Conservation (phyloP, 2,329 filamentous ascomycete genomes). For the Penicillium sp. region DNA sequence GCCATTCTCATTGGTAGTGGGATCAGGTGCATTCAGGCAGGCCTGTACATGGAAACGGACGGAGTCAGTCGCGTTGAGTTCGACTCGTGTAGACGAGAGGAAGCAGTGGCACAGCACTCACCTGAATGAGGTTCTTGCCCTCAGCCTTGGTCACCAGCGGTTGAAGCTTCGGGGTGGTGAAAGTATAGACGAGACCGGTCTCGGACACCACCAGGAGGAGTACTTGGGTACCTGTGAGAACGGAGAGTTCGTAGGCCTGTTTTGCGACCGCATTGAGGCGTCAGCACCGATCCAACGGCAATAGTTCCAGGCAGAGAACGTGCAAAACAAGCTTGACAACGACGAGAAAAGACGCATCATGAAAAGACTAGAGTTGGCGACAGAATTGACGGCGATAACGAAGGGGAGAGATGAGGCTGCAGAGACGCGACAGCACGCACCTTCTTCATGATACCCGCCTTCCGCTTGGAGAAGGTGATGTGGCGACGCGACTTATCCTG, state of each 20-base stretch:
- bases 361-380: no score
- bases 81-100: no score
- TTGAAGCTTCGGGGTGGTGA: slow-evolving; percentile 96
- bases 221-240: slow-evolving; percentile 95
- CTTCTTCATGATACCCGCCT: slow-evolving; percentile 99
- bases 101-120: no score
- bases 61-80: no score
- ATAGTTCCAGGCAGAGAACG: no score
- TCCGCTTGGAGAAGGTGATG: slow-evolving; percentile 99
- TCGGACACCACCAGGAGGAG: slow-evolving; percentile 92
- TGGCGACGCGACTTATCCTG: slow-evolving; percentile 98
- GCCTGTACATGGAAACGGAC: slow-evolving; percentile 60
- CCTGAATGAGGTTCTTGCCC: slow-evolving; percentile 98
- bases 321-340: no score
- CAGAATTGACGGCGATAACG: no score
- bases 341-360: no score
- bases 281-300: no score
- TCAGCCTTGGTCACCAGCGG: slow-evolving; percentile 98
- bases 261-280: no score
- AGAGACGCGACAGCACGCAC: no score
- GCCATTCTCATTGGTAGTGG: slow-evolving; percentile 71
- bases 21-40: slow-evolving; percentile 92
- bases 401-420: no score
- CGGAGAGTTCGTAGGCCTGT: slow-evolving; percentile 92
- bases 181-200: slow-evolving; percentile 94